These are phyloP conservation scores for Heliosperma pusillum DNA, from an alignment of 148 eudicot genomes.

Conservation along the genomic window DNA sequence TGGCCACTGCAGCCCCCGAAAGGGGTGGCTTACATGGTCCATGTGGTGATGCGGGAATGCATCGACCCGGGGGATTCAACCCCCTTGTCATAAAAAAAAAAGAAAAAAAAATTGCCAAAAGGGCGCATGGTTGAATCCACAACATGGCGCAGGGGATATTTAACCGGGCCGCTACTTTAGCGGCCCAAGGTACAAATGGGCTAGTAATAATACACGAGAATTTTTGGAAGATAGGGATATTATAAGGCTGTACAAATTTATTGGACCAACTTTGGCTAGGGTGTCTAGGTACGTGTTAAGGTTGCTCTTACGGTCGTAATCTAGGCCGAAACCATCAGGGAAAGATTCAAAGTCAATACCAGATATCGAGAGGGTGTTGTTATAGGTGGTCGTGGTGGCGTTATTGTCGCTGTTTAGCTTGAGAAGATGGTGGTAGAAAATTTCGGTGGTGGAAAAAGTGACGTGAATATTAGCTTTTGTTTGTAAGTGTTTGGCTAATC, in stretches of 20 bases:
- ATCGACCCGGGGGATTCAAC: no score
- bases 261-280: conserved; percentile 30
- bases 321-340: conserved; percentile 37
- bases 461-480: conserved; percentile 36
- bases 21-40: no score
- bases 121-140: conserved; percentile 43
- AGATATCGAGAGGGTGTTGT: background rate
- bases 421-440: conserved; percentile 20
- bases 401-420: background rate
- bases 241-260: conserved; percentile 26
- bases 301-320: conserved; percentile 27
- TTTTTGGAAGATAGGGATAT: conserved; percentile 1
- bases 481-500: conserved; percentile 37
- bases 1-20: no score
- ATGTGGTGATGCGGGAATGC: no score
- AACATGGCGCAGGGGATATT: conserved; percentile 43
- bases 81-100: no score
- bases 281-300: conserved; percentile 29
- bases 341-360: conserved; percentile 35
- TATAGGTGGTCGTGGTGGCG: conserved; percentile 8
- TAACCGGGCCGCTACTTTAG: conserved; percentile 27
- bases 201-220: conserved; percentile 37
- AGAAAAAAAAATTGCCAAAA: no score
- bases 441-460: conserved; percentile 38
- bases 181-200: conserved; percentile 50